These are phyloP conservation scores for Lasiosphaeria miniovina DNA, from an alignment of 495 filamentous ascomycete species.

Conservation along the genomic window DNA sequence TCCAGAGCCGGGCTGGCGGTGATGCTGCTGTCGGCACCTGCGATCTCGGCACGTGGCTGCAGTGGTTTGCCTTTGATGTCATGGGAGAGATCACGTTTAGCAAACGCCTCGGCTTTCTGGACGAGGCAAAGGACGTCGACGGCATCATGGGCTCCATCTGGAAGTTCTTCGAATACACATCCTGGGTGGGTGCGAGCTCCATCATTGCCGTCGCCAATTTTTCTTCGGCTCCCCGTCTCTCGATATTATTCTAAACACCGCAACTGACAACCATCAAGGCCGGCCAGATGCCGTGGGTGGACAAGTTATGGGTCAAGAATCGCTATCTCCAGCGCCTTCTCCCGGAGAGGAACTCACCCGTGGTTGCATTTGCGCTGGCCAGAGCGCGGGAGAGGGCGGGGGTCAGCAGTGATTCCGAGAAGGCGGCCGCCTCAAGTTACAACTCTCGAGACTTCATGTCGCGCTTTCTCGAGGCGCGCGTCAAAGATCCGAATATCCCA, in stretches of 20 bases:
- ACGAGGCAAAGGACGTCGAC: conserved; percentile 15
- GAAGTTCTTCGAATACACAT: conserved; percentile 12
- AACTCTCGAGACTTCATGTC: conserved; percentile 19
- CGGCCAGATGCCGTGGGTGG: conserved; percentile 16
- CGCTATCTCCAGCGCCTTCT: conserved; percentile 1
- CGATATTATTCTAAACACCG: not conserved
- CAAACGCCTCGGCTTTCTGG: conserved; percentile 20
- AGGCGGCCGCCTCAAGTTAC: not conserved
- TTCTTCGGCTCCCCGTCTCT: not conserved
- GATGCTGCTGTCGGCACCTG: not conserved
- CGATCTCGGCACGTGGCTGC: conserved; percentile 17
- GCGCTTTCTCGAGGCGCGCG: conserved; percentile 11
- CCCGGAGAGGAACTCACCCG: conserved; percentile 6
- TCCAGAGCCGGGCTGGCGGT: not conserved
- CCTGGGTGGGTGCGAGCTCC: not conserved
- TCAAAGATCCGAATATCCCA: conserved; percentile 4
- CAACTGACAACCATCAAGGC: not conserved
- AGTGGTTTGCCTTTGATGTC: conserved; percentile 26
- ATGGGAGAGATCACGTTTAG: conserved; percentile 23
- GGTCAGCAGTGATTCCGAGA: not conserved
- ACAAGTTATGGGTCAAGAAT: conserved; percentile 17
- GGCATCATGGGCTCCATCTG: conserved; percentile 16
- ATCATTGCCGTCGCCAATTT: not conserved
- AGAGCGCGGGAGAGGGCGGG: conserved; percentile 11
- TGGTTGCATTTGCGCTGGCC: conserved; percentile 12